Conservation (phyloP, 225 moss, liverwort and hornwort species). For the Bryum argenteum region DNA sequence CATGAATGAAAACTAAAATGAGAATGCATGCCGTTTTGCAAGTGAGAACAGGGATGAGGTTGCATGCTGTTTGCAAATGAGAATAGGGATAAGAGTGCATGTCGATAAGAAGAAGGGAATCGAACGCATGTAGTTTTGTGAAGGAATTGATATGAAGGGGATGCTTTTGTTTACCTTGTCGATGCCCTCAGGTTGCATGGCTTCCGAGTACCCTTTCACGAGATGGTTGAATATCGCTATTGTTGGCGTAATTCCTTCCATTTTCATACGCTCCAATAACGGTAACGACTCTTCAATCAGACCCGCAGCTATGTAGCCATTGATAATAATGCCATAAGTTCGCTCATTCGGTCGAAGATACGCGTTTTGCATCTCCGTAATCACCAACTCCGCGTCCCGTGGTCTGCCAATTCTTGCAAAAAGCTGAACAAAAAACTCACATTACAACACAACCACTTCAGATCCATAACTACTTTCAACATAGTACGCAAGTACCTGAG, state of each 20-base stretch:
- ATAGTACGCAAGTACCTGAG: conserved; percentile 56
- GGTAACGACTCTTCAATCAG: conserved; percentile 62
- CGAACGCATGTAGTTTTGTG: too few species aligned
- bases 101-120: background rate
- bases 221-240: conserved; percentile 75
- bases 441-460: conserved; percentile 4
- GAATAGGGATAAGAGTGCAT: background rate
- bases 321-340: conserved; percentile 84
- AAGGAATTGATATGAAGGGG: background rate
- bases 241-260: conserved; percentile 68
- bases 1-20: background rate
- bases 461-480: background rate
- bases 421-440: conserved; percentile 44
- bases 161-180: conserved; percentile 59
- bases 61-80: too few species aligned
- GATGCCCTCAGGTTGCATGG: conserved; percentile 59
- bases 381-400: conserved; percentile 71
- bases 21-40: background rate
- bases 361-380: conserved; percentile 84
- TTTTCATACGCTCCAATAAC: conserved; percentile 60
- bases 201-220: conserved; percentile 85
- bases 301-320: conserved; percentile 57
- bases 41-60: too few species aligned
- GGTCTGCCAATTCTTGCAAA: conserved; percentile 74
- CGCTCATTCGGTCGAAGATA: conserved; percentile 89